These are phyloP conservation scores for Isabelozyma rhagii DNA, from an alignment of 805 yeast genomes.

Conservation along the genomic window DNA sequence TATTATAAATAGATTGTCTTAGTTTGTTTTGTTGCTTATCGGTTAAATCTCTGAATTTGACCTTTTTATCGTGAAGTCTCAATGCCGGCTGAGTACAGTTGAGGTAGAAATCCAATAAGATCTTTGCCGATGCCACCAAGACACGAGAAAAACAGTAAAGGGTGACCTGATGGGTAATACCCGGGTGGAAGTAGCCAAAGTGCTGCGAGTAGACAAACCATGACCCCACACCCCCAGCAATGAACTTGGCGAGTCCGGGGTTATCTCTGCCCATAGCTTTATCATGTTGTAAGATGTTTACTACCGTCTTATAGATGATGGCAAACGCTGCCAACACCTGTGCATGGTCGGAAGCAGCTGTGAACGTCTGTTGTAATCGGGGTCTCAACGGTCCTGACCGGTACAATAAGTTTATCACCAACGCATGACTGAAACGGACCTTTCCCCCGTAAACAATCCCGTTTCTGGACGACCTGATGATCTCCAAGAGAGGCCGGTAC, in stretches of 20 bases:
- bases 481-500: slow-evolving; percentile 32
- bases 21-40: slow-evolving; percentile 31
- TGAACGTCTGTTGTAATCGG: slow-evolving; percentile 44
- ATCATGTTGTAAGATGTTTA: slow-evolving; percentile 28
- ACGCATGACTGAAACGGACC: slow-evolving; percentile 59
- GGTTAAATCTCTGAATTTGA: slow-evolving; percentile 24
- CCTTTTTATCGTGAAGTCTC: slow-evolving; percentile 13
- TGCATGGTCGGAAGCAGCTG: slow-evolving; percentile 56
- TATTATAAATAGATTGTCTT: slow-evolving; percentile 24
- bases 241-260: slow-evolving; percentile 24
- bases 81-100: slow-evolving; percentile 33
- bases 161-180: slow-evolving; percentile 70
- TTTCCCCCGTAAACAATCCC: slow-evolving; percentile 62
- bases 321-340: slow-evolving; percentile 55
- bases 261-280: slow-evolving; percentile 25
- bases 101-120: slow-evolving; percentile 38
- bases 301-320: slow-evolving; percentile 43
- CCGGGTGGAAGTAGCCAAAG: slow-evolving; percentile 42
- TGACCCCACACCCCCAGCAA: slow-evolving; percentile 39
- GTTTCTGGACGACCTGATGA: slow-evolving; percentile 36
- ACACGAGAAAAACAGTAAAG: slow-evolving; percentile 72
- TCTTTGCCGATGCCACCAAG: slow-evolving; percentile 57
- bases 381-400: slow-evolving; percentile 47
- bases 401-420: slow-evolving; percentile 58
- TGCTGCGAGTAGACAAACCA: slow-evolving; percentile 45